Base-by-base conservation (phyloP, 1,139 yeast species). In the Geotrichum cucujoidarum region DNA sequence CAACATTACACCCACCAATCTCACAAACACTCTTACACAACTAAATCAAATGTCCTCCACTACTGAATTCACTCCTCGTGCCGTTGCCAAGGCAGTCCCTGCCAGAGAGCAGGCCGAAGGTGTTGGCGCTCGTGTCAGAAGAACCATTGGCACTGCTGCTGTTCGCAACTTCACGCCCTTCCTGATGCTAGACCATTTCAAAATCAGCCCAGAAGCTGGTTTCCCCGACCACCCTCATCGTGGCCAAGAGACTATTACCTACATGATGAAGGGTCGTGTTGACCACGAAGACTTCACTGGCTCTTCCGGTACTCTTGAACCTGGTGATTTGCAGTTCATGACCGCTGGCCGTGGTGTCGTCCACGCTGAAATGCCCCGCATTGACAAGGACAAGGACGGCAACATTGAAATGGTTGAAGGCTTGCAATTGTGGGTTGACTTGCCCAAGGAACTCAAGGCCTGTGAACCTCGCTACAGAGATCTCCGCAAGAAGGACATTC, bases 211-310 rank as follows among this genome's bases (percentile, higher is more conserved):
- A 13, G 76, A 75, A 17, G 86, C 87, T 14, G 94, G 94, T 0
- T 88, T 88, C 70, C 95, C 95, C 5, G 92, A 86, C 58, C 97
- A 89, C 64, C 96, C 96, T 22, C 97, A 89, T 65, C 77, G 87
- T 53, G 95, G 95, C 25, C 94, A 86, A 66, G 95, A 87, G 66
- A 89, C 96, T 24, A 79, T 89, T 53, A 83, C 95, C 3, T 78
- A 82, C 58, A 70, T 88, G 49, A 67, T 81, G 52, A 73, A 78
- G 49, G 96, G 96, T 43, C 81, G 79, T 51, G 72, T 89, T 67
- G 90, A 94, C 25, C 97, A 89, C 64, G 95, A 87, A 65, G 97
- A 89, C 65, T 87, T 88, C 69, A 85, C 95, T 2, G 96, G 95
- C 1, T 72, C 83, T 31, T 75, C 77, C 50, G 96, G 95, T 47